Conservation (phyloP, 495 filamentous ascomycete genomes). For the Wilcoxina mikolae region DNA sequence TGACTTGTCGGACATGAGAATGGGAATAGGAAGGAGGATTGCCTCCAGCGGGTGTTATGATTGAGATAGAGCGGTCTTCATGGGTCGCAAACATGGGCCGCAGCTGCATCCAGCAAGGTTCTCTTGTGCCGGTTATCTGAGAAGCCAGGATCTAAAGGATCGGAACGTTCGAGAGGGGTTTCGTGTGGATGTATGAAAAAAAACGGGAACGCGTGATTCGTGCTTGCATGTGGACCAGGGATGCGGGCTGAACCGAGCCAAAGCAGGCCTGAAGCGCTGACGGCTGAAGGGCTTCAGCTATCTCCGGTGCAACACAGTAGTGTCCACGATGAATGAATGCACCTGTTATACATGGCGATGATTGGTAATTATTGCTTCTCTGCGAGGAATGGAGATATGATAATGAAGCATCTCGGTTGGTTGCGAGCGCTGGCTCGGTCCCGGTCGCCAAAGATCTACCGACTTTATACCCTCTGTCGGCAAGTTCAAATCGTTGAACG, state of each 20-base stretch:
- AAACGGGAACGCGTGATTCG: conserved; percentile 7
- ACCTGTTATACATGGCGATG: no score
- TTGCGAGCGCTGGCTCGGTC: no score
- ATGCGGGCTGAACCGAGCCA: background rate
- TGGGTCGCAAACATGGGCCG: background rate
- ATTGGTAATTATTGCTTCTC: no score
- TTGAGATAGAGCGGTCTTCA: background rate
- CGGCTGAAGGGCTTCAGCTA: background rate
- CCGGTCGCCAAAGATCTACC: no score
- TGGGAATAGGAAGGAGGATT: background rate
- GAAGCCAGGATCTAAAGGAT: background rate
- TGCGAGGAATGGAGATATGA: no score
- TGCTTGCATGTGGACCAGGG: background rate
- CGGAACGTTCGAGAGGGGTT: conserved; percentile 4
- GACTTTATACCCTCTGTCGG: no score
- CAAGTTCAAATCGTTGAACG: no score
- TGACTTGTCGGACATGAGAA: conserved; percentile 2
- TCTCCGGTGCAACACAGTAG: no score
- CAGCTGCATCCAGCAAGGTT: background rate
- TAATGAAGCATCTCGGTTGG: no score
- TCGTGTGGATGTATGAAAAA: background rate
- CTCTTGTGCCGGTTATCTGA: conserved; percentile 1
- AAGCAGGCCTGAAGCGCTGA: background rate
- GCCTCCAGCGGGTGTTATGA: background rate
- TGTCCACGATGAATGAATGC: no score